Conservation (phyloP, 768 basidiomycete genomes). For the Hortiboletus campestris region DNA sequence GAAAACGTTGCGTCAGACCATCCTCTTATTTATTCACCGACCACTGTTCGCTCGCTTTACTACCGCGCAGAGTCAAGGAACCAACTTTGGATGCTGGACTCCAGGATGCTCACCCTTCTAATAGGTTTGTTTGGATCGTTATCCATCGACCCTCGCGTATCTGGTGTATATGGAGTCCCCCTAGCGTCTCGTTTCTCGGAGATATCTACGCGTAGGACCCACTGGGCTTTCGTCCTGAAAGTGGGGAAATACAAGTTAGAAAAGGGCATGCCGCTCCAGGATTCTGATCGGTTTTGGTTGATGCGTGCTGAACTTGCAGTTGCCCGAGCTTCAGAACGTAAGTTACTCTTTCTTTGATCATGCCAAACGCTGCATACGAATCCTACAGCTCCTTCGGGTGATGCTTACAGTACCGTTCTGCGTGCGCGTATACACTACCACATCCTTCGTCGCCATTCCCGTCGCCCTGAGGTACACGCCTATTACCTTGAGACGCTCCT, state of each 20-base stretch:
- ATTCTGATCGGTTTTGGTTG: slow-evolving; percentile 62
- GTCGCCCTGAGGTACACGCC: slow-evolving; percentile 43
- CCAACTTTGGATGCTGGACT: slow-evolving; percentile 35
- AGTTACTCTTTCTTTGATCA: background rate
- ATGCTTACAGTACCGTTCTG: slow-evolving; percentile 16
- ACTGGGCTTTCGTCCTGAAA: slow-evolving; percentile 51
- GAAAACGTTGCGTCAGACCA: slow-evolving; percentile 9
- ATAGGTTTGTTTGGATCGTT: slow-evolving; percentile 51
- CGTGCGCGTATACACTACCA: slow-evolving; percentile 43
- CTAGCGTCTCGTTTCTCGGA: slow-evolving; percentile 31
- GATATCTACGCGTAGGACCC: slow-evolving; percentile 21
- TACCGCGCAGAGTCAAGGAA: slow-evolving; percentile 32
- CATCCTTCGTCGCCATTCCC: slow-evolving; percentile 37
- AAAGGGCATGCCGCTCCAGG: slow-evolving; percentile 32
- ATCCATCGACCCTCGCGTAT: slow-evolving; percentile 34
- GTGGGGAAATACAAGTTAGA: slow-evolving; percentile 45
- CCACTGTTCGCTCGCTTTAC: slow-evolving; percentile 41
- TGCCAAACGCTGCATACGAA: slow-evolving; percentile 6
- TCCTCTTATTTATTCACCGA: slow-evolving; percentile 24
- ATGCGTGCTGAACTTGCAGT: slow-evolving; percentile 47
- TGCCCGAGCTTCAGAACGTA: slow-evolving; percentile 20
- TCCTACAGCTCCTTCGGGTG: slow-evolving; percentile 12
- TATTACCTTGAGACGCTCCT: slow-evolving; percentile 46
- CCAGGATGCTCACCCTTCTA: slow-evolving; percentile 39
- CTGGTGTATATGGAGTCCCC: slow-evolving; percentile 27